These are phyloP conservation scores for Psilocybe subaeruginosa DNA, from an alignment of 768 basidiomycete genomes.

Conservation along the genomic window DNA sequence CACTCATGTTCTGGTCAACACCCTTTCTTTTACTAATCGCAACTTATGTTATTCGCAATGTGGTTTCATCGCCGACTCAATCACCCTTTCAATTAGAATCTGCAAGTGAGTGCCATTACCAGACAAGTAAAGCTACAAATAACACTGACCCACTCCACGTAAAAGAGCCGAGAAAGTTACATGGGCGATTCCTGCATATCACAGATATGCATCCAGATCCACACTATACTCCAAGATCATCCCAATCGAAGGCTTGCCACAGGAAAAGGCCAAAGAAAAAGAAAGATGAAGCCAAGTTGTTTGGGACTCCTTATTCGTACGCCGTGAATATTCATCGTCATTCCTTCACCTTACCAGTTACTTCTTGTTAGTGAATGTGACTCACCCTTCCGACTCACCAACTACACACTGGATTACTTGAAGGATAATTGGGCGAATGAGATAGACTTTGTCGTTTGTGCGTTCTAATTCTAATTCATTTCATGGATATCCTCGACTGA, in stretches of 20 bases:
- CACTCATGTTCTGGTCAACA: conserved; percentile 23
- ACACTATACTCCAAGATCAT: conserved; percentile 54
- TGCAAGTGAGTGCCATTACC: conserved; percentile 27
- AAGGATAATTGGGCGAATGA: conserved; percentile 80
- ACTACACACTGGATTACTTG: conserved; percentile 81
- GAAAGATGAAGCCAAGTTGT: conserved; percentile 56
- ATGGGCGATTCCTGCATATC: conserved; percentile 79
- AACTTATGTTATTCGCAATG: conserved; percentile 21
- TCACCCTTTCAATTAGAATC: conserved; percentile 35
- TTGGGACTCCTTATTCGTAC: conserved; percentile 71
- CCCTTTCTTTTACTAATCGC: conserved; percentile 27
- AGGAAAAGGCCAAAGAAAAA: conserved; percentile 60
- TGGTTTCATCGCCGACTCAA: conserved; percentile 42
- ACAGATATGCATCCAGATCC: conserved; percentile 87
- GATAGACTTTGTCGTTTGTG: conserved; percentile 90
- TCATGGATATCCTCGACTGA: background rate
- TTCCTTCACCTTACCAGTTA: background rate
- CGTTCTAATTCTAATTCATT: conserved; percentile 22
- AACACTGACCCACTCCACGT: conserved; percentile 7
- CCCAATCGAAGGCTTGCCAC: conserved; percentile 70
- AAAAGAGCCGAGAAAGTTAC: conserved; percentile 53
- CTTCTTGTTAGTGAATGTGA: conserved; percentile 67
- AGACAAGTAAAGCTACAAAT: background rate
- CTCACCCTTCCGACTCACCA: conserved; percentile 76
- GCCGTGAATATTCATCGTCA: conserved; percentile 26